phyloP scores from a whole-genome alignment of 2,329 filamentous ascomycete species.

The Byssothecium circinans region DNA sequence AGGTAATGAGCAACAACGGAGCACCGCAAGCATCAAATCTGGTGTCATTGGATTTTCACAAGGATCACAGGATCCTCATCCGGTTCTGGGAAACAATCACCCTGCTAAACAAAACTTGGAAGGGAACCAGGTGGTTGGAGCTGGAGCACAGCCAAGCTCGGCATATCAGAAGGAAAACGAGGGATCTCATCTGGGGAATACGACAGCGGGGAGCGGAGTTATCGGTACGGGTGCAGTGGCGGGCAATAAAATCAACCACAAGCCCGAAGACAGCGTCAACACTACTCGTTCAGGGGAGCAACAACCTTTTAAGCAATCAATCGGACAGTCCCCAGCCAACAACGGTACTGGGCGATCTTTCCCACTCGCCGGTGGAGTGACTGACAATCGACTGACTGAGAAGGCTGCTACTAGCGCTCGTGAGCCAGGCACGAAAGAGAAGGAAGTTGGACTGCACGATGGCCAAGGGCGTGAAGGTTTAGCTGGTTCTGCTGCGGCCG shows the following conservation, averaged over 20 bases:
- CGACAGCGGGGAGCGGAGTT: constrained; percentile 6
- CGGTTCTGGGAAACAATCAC: constrained; percentile 23
- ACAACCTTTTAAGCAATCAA: constrained; percentile 4
- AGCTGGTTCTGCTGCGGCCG: constrained; percentile 21
- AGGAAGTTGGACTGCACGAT: constrained; percentile 14
- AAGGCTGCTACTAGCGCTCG: constrained; percentile 9
- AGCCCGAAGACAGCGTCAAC: constrained; percentile 9
- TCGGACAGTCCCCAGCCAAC: constrained; percentile 18
- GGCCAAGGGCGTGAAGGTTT: constrained; percentile 26
- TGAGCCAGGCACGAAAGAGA: constrained; percentile 24
- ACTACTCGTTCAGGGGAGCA: constrained; percentile 3
- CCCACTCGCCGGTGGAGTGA: constrained; percentile 40
- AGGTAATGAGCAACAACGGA: constrained; percentile 24
- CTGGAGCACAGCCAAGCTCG: constrained; percentile 9
- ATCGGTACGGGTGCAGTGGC: constrained; percentile 7
- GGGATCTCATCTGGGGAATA: constrained; percentile 1
- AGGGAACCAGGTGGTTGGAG: constrained; percentile 19
- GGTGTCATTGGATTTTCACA: constrained; percentile 42
- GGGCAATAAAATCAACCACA: constrained; percentile 8
- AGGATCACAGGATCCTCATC: constrained; percentile 23
- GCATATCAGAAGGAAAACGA: neutral
- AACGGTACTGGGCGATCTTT: constrained; percentile 36
- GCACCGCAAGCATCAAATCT: constrained; percentile 45
- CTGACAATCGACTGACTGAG: constrained; percentile 14
- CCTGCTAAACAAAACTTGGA: constrained; percentile 13